A percentile compares a stretch with the other conserved stretches of the same genome.
Conservation (phyloP, 2,329 filamentous ascomycete species). For the Trichoderma atroviride region DNA sequence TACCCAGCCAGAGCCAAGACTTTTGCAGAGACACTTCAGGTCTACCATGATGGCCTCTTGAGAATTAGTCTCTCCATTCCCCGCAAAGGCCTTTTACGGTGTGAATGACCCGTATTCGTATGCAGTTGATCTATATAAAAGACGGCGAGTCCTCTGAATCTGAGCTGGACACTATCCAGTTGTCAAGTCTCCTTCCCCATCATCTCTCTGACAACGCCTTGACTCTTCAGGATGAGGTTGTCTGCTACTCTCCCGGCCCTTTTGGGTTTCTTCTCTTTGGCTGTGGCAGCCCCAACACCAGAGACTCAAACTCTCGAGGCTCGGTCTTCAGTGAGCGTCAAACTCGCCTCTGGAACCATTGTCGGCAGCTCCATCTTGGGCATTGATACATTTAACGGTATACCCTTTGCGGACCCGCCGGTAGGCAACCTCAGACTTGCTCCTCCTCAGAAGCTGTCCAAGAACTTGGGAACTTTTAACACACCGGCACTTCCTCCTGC, state of each 20-base stretch:
- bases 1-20: background rate
- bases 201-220: background rate
- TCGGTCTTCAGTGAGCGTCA: constrained; percentile 54
- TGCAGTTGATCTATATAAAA: constrained; percentile 1
- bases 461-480: constrained; percentile 60
- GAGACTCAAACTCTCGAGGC: constrained; percentile 46
- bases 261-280: constrained; percentile 20
- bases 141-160: background rate
- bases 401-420: constrained; percentile 74
- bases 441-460: constrained; percentile 63
- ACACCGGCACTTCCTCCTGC: constrained; percentile 61
- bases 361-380: constrained; percentile 48
- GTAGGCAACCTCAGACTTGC: constrained; percentile 67
- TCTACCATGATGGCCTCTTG: background rate
- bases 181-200: background rate
- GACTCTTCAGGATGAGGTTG: constrained; percentile 25
- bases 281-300: constrained; percentile 23
- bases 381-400: constrained; percentile 72
- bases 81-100: background rate
- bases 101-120: background rate
- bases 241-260: constrained; percentile 9
- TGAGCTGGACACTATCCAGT: background rate
- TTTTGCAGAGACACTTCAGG: background rate
- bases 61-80: background rate
- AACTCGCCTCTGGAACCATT: constrained; percentile 60